Conservation (phyloP, 495 filamentous ascomycete species). For the Achaetomiella virescens region DNA sequence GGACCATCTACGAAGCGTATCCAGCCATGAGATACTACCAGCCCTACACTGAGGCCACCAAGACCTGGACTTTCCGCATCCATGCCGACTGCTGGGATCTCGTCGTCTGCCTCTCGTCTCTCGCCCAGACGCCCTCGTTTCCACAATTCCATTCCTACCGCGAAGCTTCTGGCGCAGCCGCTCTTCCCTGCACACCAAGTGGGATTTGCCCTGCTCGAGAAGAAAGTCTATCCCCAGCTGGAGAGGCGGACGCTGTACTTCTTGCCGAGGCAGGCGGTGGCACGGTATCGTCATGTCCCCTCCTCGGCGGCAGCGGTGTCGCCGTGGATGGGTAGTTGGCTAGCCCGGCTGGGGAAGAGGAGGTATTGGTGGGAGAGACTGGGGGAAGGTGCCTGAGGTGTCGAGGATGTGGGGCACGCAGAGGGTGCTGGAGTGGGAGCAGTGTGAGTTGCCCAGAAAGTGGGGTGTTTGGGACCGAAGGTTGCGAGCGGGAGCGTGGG, state of each 20-base stretch:
- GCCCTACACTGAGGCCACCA: background rate
- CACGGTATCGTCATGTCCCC: background rate
- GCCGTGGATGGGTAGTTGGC: background rate
- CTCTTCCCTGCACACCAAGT: constrained; percentile 15
- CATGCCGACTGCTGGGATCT: constrained; percentile 23
- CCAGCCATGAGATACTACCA: background rate
- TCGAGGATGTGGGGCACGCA: background rate
- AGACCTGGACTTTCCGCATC: constrained; percentile 16
- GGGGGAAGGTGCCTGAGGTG: background rate
- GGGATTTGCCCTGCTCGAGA: constrained; percentile 13
- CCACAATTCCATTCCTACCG: no score
- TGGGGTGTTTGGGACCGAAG: no score
- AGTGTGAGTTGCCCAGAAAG: no score
- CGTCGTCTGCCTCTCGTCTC: constrained; percentile 5
- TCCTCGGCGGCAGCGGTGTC: no score
- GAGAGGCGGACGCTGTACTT: constrained; percentile 23
- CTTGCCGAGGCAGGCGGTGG: background rate
- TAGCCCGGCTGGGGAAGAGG: constrained; percentile 9
- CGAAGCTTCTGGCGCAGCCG: constrained; percentile 17
- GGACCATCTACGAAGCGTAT: background rate
- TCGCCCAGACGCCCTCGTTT: background rate
- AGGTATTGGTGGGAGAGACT: constrained; percentile 17
- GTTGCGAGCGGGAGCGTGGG: no score
- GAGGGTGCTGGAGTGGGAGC: no score
- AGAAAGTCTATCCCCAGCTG: background rate